Evolutionary conservation across 1,139 yeast species (phyloP).

Genomic region (Scheffersomyces cryptocercus): DNA sequence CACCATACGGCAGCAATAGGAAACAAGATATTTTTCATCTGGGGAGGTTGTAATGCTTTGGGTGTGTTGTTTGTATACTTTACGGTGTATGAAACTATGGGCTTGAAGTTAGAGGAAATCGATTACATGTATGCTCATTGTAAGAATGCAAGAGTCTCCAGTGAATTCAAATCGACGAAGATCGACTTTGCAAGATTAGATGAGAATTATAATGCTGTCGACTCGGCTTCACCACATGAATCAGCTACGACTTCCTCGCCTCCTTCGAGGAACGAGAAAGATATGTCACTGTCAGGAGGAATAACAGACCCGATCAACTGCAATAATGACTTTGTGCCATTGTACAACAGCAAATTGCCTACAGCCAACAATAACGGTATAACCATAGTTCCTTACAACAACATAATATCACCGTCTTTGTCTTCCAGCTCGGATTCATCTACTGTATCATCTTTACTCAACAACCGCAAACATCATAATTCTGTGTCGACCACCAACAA

Average conservation of each 20-base stretch:
- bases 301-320: slow-evolving; percentile 5
- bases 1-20: slow-evolving; percentile 64
- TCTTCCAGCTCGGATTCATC: slow-evolving; percentile 13
- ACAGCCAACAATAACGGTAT: slow-evolving; percentile 8
- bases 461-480: not conserved
- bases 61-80: slow-evolving; percentile 45
- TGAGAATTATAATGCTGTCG: slow-evolving; percentile 9
- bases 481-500: not conserved
- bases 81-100: slow-evolving; percentile 48
- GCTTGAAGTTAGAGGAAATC: slow-evolving; percentile 47
- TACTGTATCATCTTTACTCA: slow-evolving; percentile 4
- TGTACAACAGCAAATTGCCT: slow-evolving; percentile 1
- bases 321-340: slow-evolving; percentile 5
- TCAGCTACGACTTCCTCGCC: slow-evolving; percentile 2
- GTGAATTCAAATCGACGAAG: slow-evolving; percentile 39
- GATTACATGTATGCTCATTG: slow-evolving; percentile 45
- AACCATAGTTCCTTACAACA: slow-evolving; percentile 24
- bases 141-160: slow-evolving; percentile 43
- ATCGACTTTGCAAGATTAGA: slow-evolving; percentile 26
- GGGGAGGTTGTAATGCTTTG: slow-evolving; percentile 66
- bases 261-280: slow-evolving; percentile 7
- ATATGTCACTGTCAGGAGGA: slow-evolving; percentile 5
- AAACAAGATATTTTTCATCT: slow-evolving; percentile 69
- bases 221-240: slow-evolving; percentile 7
- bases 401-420: slow-evolving; percentile 20